A percentile compares a stretch with the other conserved stretches of the same genome.
Evolutionary conservation across 2,329 filamentous ascomycete genomes (phyloP).

Genomic region (Nectriaceae sp.): DNA sequence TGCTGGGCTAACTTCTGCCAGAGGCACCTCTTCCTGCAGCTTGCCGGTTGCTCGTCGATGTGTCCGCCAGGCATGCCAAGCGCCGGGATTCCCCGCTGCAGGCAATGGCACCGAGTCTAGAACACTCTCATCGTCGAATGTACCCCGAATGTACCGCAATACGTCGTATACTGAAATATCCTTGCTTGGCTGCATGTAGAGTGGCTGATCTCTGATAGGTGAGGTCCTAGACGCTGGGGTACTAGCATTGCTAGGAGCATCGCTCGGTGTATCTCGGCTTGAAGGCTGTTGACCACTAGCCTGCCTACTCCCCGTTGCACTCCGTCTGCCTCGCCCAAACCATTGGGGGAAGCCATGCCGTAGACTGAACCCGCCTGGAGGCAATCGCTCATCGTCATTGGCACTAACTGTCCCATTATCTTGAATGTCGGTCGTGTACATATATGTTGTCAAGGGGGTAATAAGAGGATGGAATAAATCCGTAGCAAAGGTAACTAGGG

Average conservation of each 20-base stretch:
- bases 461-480: constrained; percentile 96
- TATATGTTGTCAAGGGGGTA: constrained; percentile 91
- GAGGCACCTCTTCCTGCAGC: constrained; percentile 15
- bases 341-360: constrained; percentile 88
- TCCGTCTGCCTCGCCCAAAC: constrained; percentile 67
- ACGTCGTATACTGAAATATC: constrained; percentile 65
- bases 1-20: constrained; percentile 3
- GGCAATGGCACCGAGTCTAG: constrained; percentile 79
- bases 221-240: constrained; percentile 35
- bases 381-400: constrained; percentile 78
- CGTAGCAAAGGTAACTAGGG: constrained; percentile 83
- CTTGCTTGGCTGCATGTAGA: constrained; percentile 44
- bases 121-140: constrained; percentile 77
- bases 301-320: constrained; percentile 39
- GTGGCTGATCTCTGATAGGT: constrained; percentile 29
- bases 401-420: constrained; percentile 79
- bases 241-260: constrained; percentile 22
- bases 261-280: constrained; percentile 27
- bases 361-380: constrained; percentile 87
- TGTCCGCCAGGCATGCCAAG: constrained; percentile 91
- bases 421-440: constrained; percentile 79
- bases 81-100: constrained; percentile 84
- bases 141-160: constrained; percentile 76
- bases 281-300: constrained; percentile 41
- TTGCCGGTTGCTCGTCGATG: constrained; percentile 52